Conservation (phyloP, 768 basidiomycete species). For the Termitomyces sp. region DNA sequence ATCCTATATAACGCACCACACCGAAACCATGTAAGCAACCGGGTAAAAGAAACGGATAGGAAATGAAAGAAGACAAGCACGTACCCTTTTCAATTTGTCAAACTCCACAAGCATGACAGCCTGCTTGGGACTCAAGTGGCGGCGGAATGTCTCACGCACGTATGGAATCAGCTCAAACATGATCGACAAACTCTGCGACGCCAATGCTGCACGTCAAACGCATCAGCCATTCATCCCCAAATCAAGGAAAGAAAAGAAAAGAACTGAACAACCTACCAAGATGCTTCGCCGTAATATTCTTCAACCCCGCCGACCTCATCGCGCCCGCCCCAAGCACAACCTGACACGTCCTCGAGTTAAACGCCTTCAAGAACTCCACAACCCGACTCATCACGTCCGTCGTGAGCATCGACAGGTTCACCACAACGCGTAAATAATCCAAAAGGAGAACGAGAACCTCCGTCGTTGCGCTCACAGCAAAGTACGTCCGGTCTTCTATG, state of each 20-base stretch:
- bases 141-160: constrained; percentile 89
- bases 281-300: constrained; percentile 98
- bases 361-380: constrained; percentile 95
- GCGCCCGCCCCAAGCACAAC: constrained; percentile 98
- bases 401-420: constrained; percentile 85
- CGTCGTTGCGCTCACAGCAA: constrained; percentile 81
- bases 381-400: constrained; percentile 94
- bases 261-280: constrained; percentile 56
- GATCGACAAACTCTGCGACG: constrained; percentile 93
- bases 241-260: neutral
- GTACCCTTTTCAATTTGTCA: constrained; percentile 93
- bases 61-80: constrained; percentile 20
- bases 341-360: constrained; percentile 97
- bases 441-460: constrained; percentile 67
- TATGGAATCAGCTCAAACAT: constrained; percentile 94
- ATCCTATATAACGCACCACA: constrained; percentile 58
- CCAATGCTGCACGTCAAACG: constrained; percentile 58
- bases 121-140: constrained; percentile 92
- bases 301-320: constrained; percentile 97
- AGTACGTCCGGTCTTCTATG: constrained; percentile 85
- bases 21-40: neutral
- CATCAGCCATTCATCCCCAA: neutral
- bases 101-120: constrained; percentile 97
- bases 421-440: constrained; percentile 85
- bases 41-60: constrained; percentile 1